Base-by-base conservation (phyloP, 352 stramenopile genomes). In the Phytophthora sansomeana region DNA sequence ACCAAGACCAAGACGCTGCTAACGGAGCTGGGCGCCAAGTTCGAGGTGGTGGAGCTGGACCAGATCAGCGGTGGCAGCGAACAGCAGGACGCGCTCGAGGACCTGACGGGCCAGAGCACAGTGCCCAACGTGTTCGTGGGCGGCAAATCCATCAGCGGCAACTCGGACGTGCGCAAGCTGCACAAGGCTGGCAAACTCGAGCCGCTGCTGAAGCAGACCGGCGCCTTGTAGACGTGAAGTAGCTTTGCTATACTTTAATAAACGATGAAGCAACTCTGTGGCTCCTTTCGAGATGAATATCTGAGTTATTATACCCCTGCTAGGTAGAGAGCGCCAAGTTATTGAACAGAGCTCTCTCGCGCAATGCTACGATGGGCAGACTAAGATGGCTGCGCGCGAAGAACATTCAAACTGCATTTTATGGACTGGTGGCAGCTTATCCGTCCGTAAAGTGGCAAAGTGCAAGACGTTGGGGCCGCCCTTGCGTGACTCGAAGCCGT, bases 111-210 rank as follows among this genome's bases (percentile, higher is more conserved):
- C 53, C 94, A 98, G 72, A 80, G 81, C 69, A 98, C 95, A 26
- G 96, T 99, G 51, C 97, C 97, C 7, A 98, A 99, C 82, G 93
- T 98, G 16, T 99, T 99, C 78, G 91, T 99, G 52, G 89, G 89
- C 52, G 92, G 93, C 69, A 87, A 96, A 66, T 93, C 93, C 72
- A 72, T 99, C 53, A 96, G 97, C 47, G 97, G 97, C 69, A 97
- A 98, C 77, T 96, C 97, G 80, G 92, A 98, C 68, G 93, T 94
- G 42, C 87, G 97, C 59, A 76, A 69, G 36, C 88, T 97, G 39
- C 80, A 91, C 59, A 82, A 83, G 55, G 77, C 67, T 59, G 91
- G 95, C 75, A 86, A 97, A 64, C 77, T 99, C 19, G 63, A 91
- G 72, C 63, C 91, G 57, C 83, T 98, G 66, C 79, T 99, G 57